Conservation (phyloP, 768 basidiomycete genomes). For the Pleurotus platypus region DNA sequence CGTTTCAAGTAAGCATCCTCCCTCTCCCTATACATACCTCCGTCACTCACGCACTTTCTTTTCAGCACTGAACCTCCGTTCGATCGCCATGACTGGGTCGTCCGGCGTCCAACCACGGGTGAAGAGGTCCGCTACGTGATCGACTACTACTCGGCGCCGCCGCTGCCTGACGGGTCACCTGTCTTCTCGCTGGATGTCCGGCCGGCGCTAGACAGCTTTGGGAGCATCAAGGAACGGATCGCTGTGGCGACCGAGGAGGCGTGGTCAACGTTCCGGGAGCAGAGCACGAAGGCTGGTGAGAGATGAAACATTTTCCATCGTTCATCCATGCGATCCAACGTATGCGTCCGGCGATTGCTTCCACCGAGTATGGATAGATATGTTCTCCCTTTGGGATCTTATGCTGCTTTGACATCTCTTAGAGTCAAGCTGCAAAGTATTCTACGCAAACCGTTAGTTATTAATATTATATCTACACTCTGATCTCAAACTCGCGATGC, state of each 20-base stretch:
- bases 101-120: slow-evolving; percentile 75
- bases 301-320: not conserved
- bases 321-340: no score
- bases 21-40: not conserved
- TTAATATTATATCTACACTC: no score
- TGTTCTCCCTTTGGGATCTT: no score
- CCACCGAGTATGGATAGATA: no score
- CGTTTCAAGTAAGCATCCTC: slow-evolving; percentile 71
- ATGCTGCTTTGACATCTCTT: no score
- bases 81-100: slow-evolving; percentile 97
- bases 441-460: no score
- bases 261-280: slow-evolving; percentile 49
- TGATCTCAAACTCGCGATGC: no score
- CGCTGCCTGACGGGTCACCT: slow-evolving; percentile 86
- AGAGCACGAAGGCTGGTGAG: slow-evolving; percentile 18
- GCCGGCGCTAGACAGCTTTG: slow-evolving; percentile 85
- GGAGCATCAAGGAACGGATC: slow-evolving; percentile 73
- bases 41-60: not conserved
- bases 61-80: slow-evolving; percentile 87
- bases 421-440: no score
- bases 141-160: slow-evolving; percentile 95
- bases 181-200: slow-evolving; percentile 95
- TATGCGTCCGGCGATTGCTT: no score
- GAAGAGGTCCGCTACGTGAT: slow-evolving; percentile 94
- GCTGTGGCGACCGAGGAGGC: slow-evolving; percentile 63